phyloP scores from a whole-genome alignment of 495 filamentous ascomycete genomes.

The Aspergillus ellipticus region DNA sequence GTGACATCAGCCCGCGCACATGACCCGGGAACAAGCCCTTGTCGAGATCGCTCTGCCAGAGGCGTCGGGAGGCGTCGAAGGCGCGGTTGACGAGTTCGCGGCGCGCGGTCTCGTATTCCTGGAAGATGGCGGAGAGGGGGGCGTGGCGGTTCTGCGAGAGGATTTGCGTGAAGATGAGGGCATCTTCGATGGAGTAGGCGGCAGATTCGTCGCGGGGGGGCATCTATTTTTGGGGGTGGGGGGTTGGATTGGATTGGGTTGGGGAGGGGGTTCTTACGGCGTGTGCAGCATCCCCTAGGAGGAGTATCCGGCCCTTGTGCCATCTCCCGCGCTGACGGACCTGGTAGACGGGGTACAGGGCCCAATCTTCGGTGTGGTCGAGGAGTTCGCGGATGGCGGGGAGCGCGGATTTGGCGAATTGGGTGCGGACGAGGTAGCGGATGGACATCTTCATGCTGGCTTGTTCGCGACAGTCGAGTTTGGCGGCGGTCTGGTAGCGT shows the following conservation, averaged over 20 bases:
- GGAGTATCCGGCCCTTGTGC: slow-evolving; percentile 36
- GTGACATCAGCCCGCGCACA: slow-evolving; percentile 10
- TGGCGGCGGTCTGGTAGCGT: slow-evolving; percentile 7
- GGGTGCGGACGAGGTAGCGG: slow-evolving; percentile 12
- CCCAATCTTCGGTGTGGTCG: slow-evolving; percentile 41
- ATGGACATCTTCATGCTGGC: slow-evolving; percentile 14
- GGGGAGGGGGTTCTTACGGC: slow-evolving; percentile 6
- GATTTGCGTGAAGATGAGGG: slow-evolving; percentile 1
- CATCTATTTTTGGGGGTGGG: neutral
- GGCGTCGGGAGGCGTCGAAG: slow-evolving; percentile 39
- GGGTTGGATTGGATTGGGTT: neutral
- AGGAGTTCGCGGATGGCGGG: slow-evolving; percentile 37
- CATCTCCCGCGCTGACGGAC: slow-evolving; percentile 41
- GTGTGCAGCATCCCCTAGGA: slow-evolving; percentile 45
- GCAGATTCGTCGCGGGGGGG: slow-evolving; percentile 1
- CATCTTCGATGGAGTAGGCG: slow-evolving; percentile 3
- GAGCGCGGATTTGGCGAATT: slow-evolving; percentile 19
- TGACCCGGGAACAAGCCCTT: slow-evolving; percentile 30
- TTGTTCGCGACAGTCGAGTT: slow-evolving; percentile 1
- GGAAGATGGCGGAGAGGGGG: slow-evolving; percentile 32
- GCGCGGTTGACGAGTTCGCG: slow-evolving; percentile 35
- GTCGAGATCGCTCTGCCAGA: slow-evolving; percentile 41
- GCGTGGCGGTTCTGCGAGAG: neutral
- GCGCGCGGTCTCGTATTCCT: slow-evolving; percentile 39
- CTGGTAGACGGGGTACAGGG: slow-evolving; percentile 48